Base-by-base conservation (phyloP, 2,329 filamentous ascomycete species). In the Aphanocladium album region DNA sequence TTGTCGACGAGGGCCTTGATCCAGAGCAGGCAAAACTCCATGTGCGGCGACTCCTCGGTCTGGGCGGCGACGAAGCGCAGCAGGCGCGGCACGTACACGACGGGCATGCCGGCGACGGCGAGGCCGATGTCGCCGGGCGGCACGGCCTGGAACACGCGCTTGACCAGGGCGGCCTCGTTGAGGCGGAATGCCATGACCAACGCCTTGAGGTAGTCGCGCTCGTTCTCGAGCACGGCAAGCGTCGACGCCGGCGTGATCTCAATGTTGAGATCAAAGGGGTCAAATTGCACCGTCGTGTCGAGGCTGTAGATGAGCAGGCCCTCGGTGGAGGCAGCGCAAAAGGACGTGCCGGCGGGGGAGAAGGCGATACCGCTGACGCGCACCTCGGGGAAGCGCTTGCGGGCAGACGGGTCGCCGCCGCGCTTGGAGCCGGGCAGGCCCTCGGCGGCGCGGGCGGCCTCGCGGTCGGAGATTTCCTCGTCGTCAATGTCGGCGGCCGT, bases 151-250 rank as follows among this genome's bases (percentile, higher is more conserved):
- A 96, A 98, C 19, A 97, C 90, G 58, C 87, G 86, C 67, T 89
- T 89, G 63, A 97, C 86, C 51, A 99, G 81, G 23, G 87, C 85
- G 5, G 86, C 82, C 73, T 96, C 91, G 76, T 96, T 97, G 62
- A 99, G 86, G 6, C 96, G 89, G 81, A 99, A 99, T 1, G 93
- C 89, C 95, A 99, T 99, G 64, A 97, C 87, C 6, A 99, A 79
- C 1, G 95, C 93, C 76, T 95, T 96, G 64, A 98, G 83, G 73
- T 90, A 96, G 70, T 96, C 90, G 64, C 83, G 84, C 60, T 92
- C 86, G 46, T 75, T 78, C 61, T 88, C 81, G 35, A 89, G 77
- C 11, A 88, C 83, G 4, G 83, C 77, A 0, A 98, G 81, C 0
- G 92, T 95, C 2, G 89, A 92, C 1, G 90, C 87, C 0, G 93